Conservation (phyloP, 2,329 filamentous ascomycete species). For the Zymoseptoria tritici region DNA sequence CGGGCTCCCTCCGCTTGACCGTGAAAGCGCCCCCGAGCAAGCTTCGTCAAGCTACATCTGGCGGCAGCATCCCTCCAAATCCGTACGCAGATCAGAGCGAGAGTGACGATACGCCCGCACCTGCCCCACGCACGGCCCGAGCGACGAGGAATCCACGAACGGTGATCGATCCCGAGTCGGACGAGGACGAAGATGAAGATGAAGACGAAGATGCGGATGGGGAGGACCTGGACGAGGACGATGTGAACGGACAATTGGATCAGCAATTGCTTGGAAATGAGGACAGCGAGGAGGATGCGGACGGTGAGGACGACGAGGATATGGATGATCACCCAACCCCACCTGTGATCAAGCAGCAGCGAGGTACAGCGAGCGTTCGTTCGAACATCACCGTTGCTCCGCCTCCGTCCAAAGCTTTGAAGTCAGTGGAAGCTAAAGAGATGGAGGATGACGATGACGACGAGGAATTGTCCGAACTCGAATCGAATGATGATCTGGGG, state of each 20-base stretch:
- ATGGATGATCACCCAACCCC: slow-evolving; percentile 29
- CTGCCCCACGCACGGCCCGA: slow-evolving; percentile 22
- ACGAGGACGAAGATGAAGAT: slow-evolving; percentile 28
- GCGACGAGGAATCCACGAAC: slow-evolving; percentile 29
- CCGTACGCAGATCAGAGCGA: slow-evolving; percentile 27
- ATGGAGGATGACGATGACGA: slow-evolving; percentile 46
- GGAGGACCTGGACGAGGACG: slow-evolving; percentile 21
- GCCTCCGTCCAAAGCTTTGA: slow-evolving; percentile 25
- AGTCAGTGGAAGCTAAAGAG: slow-evolving; percentile 45
- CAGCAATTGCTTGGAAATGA: slow-evolving; percentile 34
- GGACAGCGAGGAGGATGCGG: slow-evolving; percentile 26
- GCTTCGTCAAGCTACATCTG: slow-evolving; percentile 41
- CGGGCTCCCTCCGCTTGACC: slow-evolving; percentile 41
- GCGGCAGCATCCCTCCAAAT: slow-evolving; percentile 24
- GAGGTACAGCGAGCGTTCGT: slow-evolving; percentile 16
- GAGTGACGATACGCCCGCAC: slow-evolving; percentile 29
- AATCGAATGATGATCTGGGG: slow-evolving; percentile 33
- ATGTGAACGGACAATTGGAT: slow-evolving; percentile 28
- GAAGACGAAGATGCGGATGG: slow-evolving; percentile 17
- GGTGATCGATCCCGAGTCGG: slow-evolving; percentile 30
- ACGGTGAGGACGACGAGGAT: slow-evolving; percentile 33
- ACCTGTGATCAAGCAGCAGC: slow-evolving; percentile 27
- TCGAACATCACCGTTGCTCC: slow-evolving; percentile 26
- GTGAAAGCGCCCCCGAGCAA: slow-evolving; percentile 45
- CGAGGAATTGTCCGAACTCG: slow-evolving; percentile 37